These are phyloP conservation scores for Naganishia vaughanmartiniae DNA, from an alignment of 768 basidiomycete species.

Conservation along the genomic window DNA sequence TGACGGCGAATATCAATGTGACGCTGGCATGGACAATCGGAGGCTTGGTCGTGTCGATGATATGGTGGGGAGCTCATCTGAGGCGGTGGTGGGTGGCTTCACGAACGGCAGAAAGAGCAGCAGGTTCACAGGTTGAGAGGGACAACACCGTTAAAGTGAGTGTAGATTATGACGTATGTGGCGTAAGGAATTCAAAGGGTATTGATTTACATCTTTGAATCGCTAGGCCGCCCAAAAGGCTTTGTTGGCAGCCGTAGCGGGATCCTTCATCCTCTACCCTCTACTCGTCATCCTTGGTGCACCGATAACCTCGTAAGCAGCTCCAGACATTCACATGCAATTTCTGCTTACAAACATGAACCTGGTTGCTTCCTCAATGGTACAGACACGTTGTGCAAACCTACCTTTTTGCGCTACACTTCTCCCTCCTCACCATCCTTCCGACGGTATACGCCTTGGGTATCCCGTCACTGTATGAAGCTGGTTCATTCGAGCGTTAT, in stretches of 20 bases:
- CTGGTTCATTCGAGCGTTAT: slow-evolving; percentile 60
- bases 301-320: slow-evolving; percentile 61
- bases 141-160: neutral
- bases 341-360: slow-evolving; percentile 1
- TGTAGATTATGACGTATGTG: neutral
- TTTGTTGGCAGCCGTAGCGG: slow-evolving; percentile 61
- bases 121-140: neutral
- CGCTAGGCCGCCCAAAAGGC: slow-evolving; percentile 30
- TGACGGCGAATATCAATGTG: slow-evolving; percentile 63
- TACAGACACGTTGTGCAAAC: slow-evolving; percentile 53
- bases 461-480: slow-evolving; percentile 57
- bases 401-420: slow-evolving; percentile 65
- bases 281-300: slow-evolving; percentile 71
- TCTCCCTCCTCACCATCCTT: slow-evolving; percentile 66
- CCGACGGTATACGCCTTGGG: slow-evolving; percentile 71
- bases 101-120: slow-evolving; percentile 8
- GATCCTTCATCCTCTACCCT: slow-evolving; percentile 57
- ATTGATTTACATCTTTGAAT: neutral
- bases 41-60: slow-evolving; percentile 61
- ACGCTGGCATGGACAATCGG: slow-evolving; percentile 63
- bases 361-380: neutral
- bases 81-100: slow-evolving; percentile 57
- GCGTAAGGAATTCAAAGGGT: neutral
- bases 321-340: neutral
- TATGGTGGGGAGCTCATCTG: slow-evolving; percentile 72